Evolutionary conservation across 345 rosid genomes (phyloP), one percentile per base, ranked within the genome.

Genomic region (Gossypium arboreum): DNA sequence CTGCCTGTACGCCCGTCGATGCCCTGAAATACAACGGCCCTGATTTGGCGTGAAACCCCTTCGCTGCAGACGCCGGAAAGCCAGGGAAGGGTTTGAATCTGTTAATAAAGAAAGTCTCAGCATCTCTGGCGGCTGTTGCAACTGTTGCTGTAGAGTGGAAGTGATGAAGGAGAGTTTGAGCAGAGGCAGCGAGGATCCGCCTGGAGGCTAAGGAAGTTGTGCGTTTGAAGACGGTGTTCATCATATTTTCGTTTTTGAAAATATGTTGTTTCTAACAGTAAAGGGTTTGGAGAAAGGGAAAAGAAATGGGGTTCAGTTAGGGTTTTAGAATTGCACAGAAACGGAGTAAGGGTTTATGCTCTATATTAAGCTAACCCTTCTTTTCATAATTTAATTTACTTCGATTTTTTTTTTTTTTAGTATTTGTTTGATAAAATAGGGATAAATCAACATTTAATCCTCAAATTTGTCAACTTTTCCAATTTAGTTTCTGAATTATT

Each of bases 31-130:
- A 11, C 63, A 86, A 84, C 24, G 86, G 88, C 17, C 80, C 79
- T 25, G 97, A 76, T 72, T 79, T 83, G 59, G 73, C 83, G 66
- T 89, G 96, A 75, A 94, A 86, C 48, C 65, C 75, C 73, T 86
- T 90, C 7, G 29, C 83, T 6, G 17, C 22, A 1, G 17, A 29
- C 8, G 16, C 60, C 5, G 11, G 59, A 11, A 70, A 70, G 48
- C 59, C 27, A 4, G 61, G 4, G 20, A 69, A 69, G 22, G 73
- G 48, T 34, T 70, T 52, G 73, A 52, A 52, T 29, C 48, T 12
- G 61, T 52, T 34, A 54, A 70, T 1, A n/a, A n/a, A 52, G 54
- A 41, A 60, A 52, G 48, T 52, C 12, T 52, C 47, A 5, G 27
- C 61, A 54, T 52, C 20, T 34, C 25, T n/a, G 27, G 61, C 1